Evolutionary conservation across 1,139 yeast genomes (phyloP).

Genomic region (Hansenula lynferdii): DNA sequence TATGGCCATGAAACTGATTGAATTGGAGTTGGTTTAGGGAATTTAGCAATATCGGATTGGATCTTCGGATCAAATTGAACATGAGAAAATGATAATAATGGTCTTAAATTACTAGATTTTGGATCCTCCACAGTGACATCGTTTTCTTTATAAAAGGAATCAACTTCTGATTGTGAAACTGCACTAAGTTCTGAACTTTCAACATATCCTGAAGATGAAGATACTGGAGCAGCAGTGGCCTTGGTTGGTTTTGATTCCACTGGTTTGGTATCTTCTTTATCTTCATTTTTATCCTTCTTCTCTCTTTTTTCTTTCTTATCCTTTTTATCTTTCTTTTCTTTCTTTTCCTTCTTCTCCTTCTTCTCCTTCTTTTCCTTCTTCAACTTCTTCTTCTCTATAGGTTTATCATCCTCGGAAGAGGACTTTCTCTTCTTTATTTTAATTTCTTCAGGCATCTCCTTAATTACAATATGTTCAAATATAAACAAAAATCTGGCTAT

Average conservation of each 20-base stretch:
- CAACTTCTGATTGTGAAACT: constrained; percentile 51
- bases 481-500: neutral
- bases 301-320: constrained; percentile 40
- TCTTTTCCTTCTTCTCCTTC: constrained; percentile 39
- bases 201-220: constrained; percentile 13
- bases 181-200: constrained; percentile 25
- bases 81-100: constrained; percentile 66
- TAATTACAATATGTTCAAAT: neutral
- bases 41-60: constrained; percentile 53
- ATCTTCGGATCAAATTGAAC: constrained; percentile 54
- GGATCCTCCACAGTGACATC: constrained; percentile 83
- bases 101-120: constrained; percentile 44
- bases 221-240: neutral
- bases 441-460: constrained; percentile 20
- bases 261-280: neutral
- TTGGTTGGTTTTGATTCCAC: neutral
- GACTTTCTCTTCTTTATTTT: constrained; percentile 44
- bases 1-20: constrained; percentile 98
- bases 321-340: constrained; percentile 37
- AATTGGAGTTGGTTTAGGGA: constrained; percentile 92
- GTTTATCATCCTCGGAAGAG: constrained; percentile 26
- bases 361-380: constrained; percentile 45
- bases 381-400: constrained; percentile 36
- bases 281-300: constrained; percentile 38
- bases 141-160: constrained; percentile 59